Conservation (phyloP, 2,329 filamentous ascomycete species). For the Chaetomiaceae sp. region DNA sequence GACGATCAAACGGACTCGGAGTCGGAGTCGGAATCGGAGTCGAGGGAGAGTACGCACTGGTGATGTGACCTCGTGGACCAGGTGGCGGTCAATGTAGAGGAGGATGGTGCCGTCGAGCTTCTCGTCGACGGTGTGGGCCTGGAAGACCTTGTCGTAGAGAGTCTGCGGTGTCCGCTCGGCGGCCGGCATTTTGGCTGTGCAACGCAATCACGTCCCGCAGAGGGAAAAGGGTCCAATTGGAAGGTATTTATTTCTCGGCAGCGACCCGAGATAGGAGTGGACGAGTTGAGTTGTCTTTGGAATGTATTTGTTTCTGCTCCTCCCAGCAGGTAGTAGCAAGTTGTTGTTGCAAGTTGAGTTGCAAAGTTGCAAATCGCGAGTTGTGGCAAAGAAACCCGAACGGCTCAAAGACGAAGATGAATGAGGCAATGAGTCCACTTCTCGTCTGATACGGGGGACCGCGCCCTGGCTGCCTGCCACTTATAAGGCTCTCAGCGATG, state of each 20-base stretch:
- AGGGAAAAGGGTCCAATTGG: no score
- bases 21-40: no score
- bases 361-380: no score
- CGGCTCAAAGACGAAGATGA: no score
- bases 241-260: no score
- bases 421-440: conserved; percentile 1
- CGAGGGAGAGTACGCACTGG: conserved; percentile 59
- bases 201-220: conserved; percentile 6
- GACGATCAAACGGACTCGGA: background rate
- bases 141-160: conserved; percentile 96
- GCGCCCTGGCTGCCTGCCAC: conserved; percentile 4
- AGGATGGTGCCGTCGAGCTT: conserved; percentile 88
- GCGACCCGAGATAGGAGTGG: no score
- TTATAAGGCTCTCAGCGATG: conserved; percentile 10
- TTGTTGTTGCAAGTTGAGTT: no score
- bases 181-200: conserved; percentile 62
- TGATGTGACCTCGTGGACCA: conserved; percentile 97
- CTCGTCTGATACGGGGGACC: background rate
- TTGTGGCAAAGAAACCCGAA: no score
- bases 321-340: no score
- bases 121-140: conserved; percentile 91
- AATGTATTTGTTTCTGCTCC: background rate
- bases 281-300: no score
- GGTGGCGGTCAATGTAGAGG: conserved; percentile 93
- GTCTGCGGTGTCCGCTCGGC: conserved; percentile 70